Base-by-base conservation (phyloP, 129 eudicot genomes). In the Gnaphalium uliginosum region DNA sequence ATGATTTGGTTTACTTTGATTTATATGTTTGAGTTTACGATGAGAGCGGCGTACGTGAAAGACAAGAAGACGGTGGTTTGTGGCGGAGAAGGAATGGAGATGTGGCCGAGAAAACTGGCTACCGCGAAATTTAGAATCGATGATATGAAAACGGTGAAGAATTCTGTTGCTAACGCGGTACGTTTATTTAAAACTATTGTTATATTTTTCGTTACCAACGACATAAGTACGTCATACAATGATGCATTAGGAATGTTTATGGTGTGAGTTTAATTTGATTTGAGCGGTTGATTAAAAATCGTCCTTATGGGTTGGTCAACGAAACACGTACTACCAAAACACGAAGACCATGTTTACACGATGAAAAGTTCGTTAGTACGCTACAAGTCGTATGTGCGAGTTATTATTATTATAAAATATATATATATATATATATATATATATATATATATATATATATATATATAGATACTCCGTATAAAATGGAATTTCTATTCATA, bases 51-150 rank as follows among this genome's bases (percentile, higher is more conserved):
- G 58, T 86, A 88, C 89, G 62, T 81, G 66, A 83, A 60, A 32
- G 98, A 93, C 33, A 56, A 79, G 46, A 81, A 22, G 26, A 93
- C 86, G 37, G 87, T 72, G 70, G 35, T 93, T 32, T 79, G 87
- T 57, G 96, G 98, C 21, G 98, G 97, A 5, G 85, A 76, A 67
- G 96, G 98, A 43, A 96, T 93, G 76, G 98, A 93, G 84, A 79
- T 89, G 35, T 89, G 98, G 96, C 98, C 94, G 39, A 73, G 98
- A 80, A 83, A 76, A 64, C 32, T 93, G 53, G 95, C 78, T 1
- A 88, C 96, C 14, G 90, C 90, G 0, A 88, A 72, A 82, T 85
- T 93, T 58, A 50, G 77, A 15, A 50, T 90, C n/a, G 89, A 90
- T 3, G 98, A 93, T 27, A 88, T 93, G 92, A 93, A 86, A 82